Evolutionary conservation across 2,329 filamentous ascomycete species (phyloP), one percentile per base, ranked within the genome.

Genomic region (Grosmannia clavigera): DNA sequence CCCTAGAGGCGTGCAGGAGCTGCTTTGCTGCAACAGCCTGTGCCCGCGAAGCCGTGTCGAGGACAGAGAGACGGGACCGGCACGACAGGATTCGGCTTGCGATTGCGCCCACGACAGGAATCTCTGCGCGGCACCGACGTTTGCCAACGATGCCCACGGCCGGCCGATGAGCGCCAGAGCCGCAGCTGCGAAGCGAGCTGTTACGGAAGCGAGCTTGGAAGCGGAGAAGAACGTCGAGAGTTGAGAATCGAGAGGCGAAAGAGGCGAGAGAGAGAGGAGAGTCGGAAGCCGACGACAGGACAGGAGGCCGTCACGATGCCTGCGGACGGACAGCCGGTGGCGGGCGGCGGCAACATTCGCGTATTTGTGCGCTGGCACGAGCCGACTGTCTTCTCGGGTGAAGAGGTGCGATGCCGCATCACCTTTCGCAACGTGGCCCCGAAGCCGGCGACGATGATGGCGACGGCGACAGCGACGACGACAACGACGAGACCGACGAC

Each of bases 341-440:
- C 3, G 3, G 31, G 52, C 29, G 19, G 52, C 33, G 25, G 33
- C 53, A 92, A 95, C 77, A 90, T 99, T 71, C 88, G 92, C 73
- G 92, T 96, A 74, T 96, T 92, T 72, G 90, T 99, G 73, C 86
- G 87, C 76, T 99, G 92, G 88, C 87, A 90, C 72, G 89, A 95
- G 70, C 86, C 92, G 72, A 92, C 89, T 63, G 90, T 99, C 68
- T 99, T 97, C 75, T 90, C 94, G 61, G 94, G 94, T 73, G 94
- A 99, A 78, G 88, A 96, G 70, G 83, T 97, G 69, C 89, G 92
- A 75, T 97, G 94, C 75, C 91, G 86, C 66, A 95, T 99, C 72
- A 96, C 90, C 57, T 99, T 99, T 76, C 92, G 88, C 75, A 99
- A 99, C 71, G 81, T 92, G 64, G 80, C 83, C 51, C 61, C 52